phyloP scores from a whole-genome alignment of 2,329 filamentous ascomycete species.

The Monilinia vaccinii-corymbosi region DNA sequence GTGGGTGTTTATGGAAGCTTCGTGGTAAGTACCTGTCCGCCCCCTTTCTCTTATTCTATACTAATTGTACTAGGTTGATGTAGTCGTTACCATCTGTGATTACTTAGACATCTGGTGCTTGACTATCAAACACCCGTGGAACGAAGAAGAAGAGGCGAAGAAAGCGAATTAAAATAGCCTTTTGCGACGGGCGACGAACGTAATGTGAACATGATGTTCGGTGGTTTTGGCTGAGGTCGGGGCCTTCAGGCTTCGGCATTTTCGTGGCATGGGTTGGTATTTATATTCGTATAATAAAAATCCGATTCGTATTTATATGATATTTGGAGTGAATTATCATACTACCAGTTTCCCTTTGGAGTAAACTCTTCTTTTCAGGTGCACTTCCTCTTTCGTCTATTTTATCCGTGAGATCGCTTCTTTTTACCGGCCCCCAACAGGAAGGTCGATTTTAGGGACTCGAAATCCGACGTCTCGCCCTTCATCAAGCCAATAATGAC shows the following conservation, averaged over 20 bases:
- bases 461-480: neutral
- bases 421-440: neutral
- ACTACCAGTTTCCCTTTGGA: neutral
- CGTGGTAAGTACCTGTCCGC: conserved; percentile 44
- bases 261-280: neutral
- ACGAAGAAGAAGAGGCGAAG: conserved; percentile 30
- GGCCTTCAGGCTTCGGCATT: neutral
- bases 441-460: neutral
- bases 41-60: neutral
- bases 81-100: conserved; percentile 96
- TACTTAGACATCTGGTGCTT: conserved; percentile 98
- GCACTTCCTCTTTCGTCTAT: neutral
- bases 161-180: conserved; percentile 16
- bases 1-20: conserved; percentile 96
- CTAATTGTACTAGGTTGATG: conserved; percentile 52
- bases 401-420: neutral
- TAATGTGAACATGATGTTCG: neutral
- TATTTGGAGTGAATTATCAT: neutral
- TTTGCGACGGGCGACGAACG: neutral
- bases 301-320: neutral
- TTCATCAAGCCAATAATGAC: neutral
- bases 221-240: neutral
- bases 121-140: conserved; percentile 79
- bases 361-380: neutral
- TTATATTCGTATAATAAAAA: neutral